These are phyloP conservation scores for Furculomyces boomerangus DNA, from an alignment of 371 early-diverging fungal species.

Conservation along the genomic window DNA sequence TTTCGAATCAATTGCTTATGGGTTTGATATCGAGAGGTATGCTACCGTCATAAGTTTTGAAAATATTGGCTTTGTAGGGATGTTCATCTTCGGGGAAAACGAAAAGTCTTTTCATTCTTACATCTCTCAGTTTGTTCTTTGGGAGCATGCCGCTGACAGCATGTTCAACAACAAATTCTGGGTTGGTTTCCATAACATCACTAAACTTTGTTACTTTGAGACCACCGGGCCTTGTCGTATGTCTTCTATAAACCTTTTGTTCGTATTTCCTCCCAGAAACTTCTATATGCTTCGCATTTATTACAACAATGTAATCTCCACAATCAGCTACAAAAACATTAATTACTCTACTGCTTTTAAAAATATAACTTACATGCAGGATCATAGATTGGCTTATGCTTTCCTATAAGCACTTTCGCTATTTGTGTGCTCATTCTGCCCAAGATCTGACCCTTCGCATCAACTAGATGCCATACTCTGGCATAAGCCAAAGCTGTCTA, in stretches of 20 bases:
- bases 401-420: slow-evolving; percentile 88
- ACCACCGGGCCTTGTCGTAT: slow-evolving; percentile 84
- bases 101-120: slow-evolving; percentile 56
- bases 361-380: slow-evolving; percentile 50
- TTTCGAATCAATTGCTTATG: too few relatives aligned
- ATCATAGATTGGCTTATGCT: slow-evolving; percentile 91
- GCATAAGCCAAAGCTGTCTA: slow-evolving; percentile 85
- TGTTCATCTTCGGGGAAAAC: slow-evolving; percentile 82
- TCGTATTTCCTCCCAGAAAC: slow-evolving; percentile 76
- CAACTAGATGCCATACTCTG: slow-evolving; percentile 90
- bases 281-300: slow-evolving; percentile 70
- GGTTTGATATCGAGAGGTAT: slow-evolving; percentile 16
- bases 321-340: slow-evolving; percentile 74
- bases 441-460: slow-evolving; percentile 74
- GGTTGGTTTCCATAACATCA: slow-evolving; percentile 52
- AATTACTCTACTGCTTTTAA: not conserved
- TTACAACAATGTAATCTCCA: slow-evolving; percentile 95
- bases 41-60: slow-evolving; percentile 57
- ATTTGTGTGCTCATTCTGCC: slow-evolving; percentile 77
- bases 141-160: slow-evolving; percentile 95
- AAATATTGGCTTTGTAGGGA: slow-evolving; percentile 76
- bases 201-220: slow-evolving; percentile 64
- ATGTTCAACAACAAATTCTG: slow-evolving; percentile 64
- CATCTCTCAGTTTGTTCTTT: slow-evolving; percentile 74
- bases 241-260: slow-evolving; percentile 78